A percentile compares a stretch with the other conserved stretches of the same genome.
These are phyloP conservation scores for Opeltia flavorubescens DNA, from an alignment of 495 filamentous ascomycete species.

Conservation along the genomic window DNA sequence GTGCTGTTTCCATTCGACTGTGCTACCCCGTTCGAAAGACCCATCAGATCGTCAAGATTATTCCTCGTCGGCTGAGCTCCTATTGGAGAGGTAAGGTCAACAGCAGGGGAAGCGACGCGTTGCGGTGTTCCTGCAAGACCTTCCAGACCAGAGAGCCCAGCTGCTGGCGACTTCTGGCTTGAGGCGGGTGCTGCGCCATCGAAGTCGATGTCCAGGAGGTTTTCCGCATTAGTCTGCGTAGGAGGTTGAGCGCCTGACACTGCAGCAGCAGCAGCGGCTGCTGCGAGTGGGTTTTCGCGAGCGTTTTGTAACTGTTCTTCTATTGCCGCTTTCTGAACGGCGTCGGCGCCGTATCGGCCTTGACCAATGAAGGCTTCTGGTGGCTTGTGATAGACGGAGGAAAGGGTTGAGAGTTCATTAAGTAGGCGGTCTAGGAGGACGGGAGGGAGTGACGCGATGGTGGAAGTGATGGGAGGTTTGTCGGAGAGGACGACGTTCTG, in stretches of 20 bases:
- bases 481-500: conserved; percentile 84
- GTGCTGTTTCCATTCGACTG: conserved; percentile 17
- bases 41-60: conserved; percentile 82
- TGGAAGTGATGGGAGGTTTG: conserved; percentile 87
- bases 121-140: conserved; percentile 68
- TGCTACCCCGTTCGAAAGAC: conserved; percentile 50
- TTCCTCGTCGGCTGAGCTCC: conserved; percentile 31
- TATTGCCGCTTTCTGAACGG: conserved; percentile 88
- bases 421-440: conserved; percentile 76
- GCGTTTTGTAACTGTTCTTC: conserved; percentile 85
- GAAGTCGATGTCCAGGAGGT: conserved; percentile 95
- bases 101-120: conserved; percentile 52
- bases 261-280: conserved; percentile 52
- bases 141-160: conserved; percentile 52
- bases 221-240: conserved; percentile 72
- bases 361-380: conserved; percentile 93
- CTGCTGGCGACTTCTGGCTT: conserved; percentile 53
- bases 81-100: conserved; percentile 25
- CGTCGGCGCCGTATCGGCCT: conserved; percentile 84
- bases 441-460: conserved; percentile 75
- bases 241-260: conserved; percentile 35
- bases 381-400: conserved; percentile 98
- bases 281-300: conserved; percentile 85
- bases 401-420: conserved; percentile 82
- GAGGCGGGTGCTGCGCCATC: conserved; percentile 87